Evolutionary conservation across 768 basidiomycete genomes (phyloP).

Genomic region (Neoboletus brunneissimus): DNA sequence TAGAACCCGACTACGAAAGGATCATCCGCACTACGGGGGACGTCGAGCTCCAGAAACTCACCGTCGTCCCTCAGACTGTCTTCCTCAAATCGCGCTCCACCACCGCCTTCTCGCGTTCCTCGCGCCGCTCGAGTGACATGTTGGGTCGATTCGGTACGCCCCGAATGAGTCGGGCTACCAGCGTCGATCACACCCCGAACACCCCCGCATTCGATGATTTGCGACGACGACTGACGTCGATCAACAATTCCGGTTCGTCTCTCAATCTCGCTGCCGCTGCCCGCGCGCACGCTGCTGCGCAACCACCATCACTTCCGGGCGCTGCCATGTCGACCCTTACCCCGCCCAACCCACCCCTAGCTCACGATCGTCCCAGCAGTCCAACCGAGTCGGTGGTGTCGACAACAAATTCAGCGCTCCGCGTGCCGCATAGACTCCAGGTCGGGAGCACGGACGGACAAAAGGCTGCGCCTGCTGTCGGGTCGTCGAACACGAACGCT

Average conservation of each 20-base stretch:
- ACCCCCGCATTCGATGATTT: slow-evolving; percentile 76
- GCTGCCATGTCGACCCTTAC: slow-evolving; percentile 16
- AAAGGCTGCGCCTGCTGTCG: slow-evolving; percentile 89
- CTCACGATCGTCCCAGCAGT: slow-evolving; percentile 61
- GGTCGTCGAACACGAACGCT: slow-evolving; percentile 80
- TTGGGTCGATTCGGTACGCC: slow-evolving; percentile 50
- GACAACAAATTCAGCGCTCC: slow-evolving; percentile 60
- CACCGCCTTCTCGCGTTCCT: slow-evolving; percentile 38
- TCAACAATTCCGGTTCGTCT: slow-evolving; percentile 71
- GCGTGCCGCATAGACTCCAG: slow-evolving; percentile 59
- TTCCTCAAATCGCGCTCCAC: slow-evolving; percentile 60
- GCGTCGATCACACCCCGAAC: slow-evolving; percentile 42
- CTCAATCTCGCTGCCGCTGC: slow-evolving; percentile 44
- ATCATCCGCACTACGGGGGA: slow-evolving; percentile 62
- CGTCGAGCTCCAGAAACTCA: slow-evolving; percentile 81
- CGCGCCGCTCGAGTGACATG: slow-evolving; percentile 44
- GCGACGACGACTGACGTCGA: slow-evolving; percentile 67
- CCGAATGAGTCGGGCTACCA: slow-evolving; percentile 46
- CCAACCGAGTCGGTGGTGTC: slow-evolving; percentile 84
- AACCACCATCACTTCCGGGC: slow-evolving; percentile 12
- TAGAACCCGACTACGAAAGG: slow-evolving; percentile 62
- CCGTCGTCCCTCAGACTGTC: slow-evolving; percentile 87
- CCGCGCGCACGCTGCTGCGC: slow-evolving; percentile 35
- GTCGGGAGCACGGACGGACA: slow-evolving; percentile 71
- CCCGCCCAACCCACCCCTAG: slow-evolving; percentile 17